Conservation (phyloP, 1,284 basidiomycete species). For the Xerocomus amazonicus region DNA sequence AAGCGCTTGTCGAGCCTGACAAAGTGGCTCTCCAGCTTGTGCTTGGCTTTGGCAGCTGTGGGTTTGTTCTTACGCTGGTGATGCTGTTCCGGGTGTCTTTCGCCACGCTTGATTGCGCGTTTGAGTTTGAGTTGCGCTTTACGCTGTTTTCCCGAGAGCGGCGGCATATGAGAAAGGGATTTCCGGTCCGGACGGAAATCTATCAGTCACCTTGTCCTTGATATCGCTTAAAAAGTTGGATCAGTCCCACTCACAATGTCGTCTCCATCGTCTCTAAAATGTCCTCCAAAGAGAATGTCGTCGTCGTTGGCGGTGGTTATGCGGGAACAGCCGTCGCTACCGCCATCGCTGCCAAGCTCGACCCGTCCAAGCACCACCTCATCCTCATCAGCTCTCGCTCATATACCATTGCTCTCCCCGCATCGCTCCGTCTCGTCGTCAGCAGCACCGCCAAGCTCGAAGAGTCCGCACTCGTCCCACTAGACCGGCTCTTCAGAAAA, state of each 20-base stretch:
- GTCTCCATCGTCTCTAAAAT: background rate
- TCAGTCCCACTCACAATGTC: background rate
- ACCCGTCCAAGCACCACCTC: constrained; percentile 36
- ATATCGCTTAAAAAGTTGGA: background rate
- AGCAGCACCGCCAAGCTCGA: constrained; percentile 38
- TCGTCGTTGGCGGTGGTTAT: constrained; percentile 44
- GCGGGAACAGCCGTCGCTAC: constrained; percentile 35
- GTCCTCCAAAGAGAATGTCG: constrained; percentile 22
- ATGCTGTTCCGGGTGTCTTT: constrained; percentile 39
- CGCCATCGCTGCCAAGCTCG: constrained; percentile 38
- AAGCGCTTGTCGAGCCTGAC: constrained; percentile 61
- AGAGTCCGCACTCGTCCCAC: constrained; percentile 38
- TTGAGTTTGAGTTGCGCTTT: constrained; percentile 69
- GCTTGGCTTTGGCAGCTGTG: constrained; percentile 3
- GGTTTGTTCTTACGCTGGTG: constrained; percentile 18
- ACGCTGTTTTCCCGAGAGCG: constrained; percentile 66
- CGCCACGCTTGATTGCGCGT: constrained; percentile 81
- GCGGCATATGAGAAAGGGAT: constrained; percentile 37
- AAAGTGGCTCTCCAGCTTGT: constrained; percentile 67
- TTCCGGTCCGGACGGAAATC: constrained; percentile 1
- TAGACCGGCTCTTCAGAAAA: constrained; percentile 46
- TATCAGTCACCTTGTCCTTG: background rate
- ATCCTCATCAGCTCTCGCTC: constrained; percentile 40
- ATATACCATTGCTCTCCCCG: constrained; percentile 37
- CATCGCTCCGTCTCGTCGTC: constrained; percentile 39